A percentile compares a stretch with the other conserved stretches of the same genome.
Conservation (phyloP, 305 asterid genomes). For the Fraxinus nigra region DNA sequence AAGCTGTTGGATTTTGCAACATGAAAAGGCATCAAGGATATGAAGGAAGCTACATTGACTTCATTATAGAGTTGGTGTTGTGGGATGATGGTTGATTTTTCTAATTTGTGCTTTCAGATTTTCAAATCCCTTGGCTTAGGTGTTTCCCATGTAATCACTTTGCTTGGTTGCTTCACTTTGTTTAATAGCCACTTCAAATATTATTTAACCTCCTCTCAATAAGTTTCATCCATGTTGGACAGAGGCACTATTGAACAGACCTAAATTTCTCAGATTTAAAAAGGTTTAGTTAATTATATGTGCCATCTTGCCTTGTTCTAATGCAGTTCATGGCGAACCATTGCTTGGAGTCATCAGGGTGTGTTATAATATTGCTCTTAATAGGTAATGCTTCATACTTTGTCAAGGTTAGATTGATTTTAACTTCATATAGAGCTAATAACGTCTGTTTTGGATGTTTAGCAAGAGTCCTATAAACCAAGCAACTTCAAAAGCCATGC, state of each 20-base stretch:
- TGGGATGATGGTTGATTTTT: not conserved
- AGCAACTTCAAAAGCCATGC: conserved; percentile 97
- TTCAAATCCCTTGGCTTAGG: not conserved
- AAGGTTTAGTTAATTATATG: conserved; percentile 19
- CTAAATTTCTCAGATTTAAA: not conserved
- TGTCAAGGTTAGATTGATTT: conserved; percentile 27
- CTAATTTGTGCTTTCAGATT: not conserved
- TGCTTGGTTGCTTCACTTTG: not conserved
- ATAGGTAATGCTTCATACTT: conserved; percentile 59
- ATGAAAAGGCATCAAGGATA: not conserved
- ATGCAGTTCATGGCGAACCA: conserved; percentile 97
- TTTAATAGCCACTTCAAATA: conserved; percentile 9
- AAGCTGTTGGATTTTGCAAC: not conserved
- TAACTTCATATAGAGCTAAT: conserved; percentile 29
- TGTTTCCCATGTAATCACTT: not conserved
- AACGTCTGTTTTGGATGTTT: conserved; percentile 37
- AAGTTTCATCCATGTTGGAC: not conserved
- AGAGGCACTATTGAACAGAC: not conserved
- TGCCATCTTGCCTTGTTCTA: conserved; percentile 25
- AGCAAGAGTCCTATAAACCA: conserved; percentile 99
- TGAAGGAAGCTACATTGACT: not conserved
- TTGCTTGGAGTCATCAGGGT: conserved; percentile 91
- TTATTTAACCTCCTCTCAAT: not conserved
- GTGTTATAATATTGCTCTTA: conserved; percentile 94
- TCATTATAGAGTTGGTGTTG: not conserved